Percentiles rank a stretch among this genome's conserved stretches.
Conservation (phyloP, 768 basidiomycete species). For the Roridomyces roridus region DNA sequence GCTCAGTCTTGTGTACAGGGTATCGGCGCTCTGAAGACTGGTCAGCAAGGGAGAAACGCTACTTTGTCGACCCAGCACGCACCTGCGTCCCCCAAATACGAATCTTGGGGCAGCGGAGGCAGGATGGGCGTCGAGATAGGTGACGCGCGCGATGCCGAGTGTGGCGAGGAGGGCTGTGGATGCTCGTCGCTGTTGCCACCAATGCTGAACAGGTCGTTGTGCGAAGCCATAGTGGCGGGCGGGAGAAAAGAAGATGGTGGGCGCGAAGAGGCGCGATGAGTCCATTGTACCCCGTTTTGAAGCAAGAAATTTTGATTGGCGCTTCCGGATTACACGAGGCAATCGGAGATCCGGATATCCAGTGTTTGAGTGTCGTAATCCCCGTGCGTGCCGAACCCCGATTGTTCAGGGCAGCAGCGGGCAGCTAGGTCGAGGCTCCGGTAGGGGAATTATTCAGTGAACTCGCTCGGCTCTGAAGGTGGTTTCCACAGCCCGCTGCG, state of each 20-base stretch:
- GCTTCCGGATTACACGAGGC: conserved; percentile 8
- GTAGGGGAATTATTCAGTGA: too few species aligned
- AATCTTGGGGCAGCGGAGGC: background rate
- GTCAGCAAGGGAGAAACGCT: background rate
- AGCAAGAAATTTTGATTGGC: conserved; percentile 5
- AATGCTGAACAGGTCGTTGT: conserved; percentile 8
- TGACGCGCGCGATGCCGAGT: background rate
- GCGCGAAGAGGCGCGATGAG: too few species aligned
- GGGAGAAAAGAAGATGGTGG: background rate
- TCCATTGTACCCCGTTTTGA: too few species aligned
- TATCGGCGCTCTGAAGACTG: background rate
- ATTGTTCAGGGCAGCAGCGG: too few species aligned
- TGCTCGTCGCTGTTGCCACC: background rate
- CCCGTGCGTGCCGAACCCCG: too few species aligned
- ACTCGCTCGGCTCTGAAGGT: too few species aligned
- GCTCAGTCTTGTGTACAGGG: background rate
- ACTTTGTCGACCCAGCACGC: background rate
- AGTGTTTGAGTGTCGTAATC: too few species aligned
- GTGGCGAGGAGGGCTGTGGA: background rate
- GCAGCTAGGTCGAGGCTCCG: too few species aligned
- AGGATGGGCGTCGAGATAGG: background rate
- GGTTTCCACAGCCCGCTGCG: too few species aligned
- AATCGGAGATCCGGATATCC: conserved; percentile 13
- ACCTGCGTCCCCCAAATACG: background rate
- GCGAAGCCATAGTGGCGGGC: conserved; percentile 17